Evolutionary conservation across 2,329 filamentous ascomycete genomes (phyloP).

Genomic region (Orbilia javanica): DNA sequence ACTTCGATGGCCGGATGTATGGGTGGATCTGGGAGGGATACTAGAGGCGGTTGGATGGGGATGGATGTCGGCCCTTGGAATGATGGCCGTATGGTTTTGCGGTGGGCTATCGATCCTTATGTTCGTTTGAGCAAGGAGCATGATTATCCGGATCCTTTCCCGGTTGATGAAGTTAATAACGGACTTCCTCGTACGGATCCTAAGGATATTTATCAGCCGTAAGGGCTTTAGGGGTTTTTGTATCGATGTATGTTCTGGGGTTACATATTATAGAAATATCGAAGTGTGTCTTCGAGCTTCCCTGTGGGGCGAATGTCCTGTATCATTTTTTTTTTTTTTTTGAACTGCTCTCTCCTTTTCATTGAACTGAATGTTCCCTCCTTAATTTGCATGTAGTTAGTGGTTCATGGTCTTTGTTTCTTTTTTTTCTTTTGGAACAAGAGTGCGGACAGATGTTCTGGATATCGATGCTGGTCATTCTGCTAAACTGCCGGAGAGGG

Average conservation of each 20-base stretch:
- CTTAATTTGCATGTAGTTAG: not conserved
- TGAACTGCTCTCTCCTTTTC: not conserved
- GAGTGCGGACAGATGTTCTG: not conserved
- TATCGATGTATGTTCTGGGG: not conserved
- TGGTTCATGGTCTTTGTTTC: not conserved
- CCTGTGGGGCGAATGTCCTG: not conserved
- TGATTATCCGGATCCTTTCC: not conserved
- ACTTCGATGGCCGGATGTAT: not conserved
- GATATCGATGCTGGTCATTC: not conserved
- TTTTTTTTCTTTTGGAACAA: not conserved
- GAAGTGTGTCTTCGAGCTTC: not conserved
- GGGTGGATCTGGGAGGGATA: slow-evolving; percentile 1
- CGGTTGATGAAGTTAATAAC: slow-evolving; percentile 12
- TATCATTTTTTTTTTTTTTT: not conserved
- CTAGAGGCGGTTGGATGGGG: slow-evolving; percentile 34
- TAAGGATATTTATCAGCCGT: not conserved
- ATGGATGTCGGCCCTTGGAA: slow-evolving; percentile 3
- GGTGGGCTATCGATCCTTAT: slow-evolving; percentile 43
- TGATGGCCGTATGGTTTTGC: slow-evolving; percentile 6
- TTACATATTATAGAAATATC: no score
- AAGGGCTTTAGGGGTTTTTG: not conserved
- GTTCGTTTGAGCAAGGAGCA: slow-evolving; percentile 2
- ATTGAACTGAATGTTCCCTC: not conserved
- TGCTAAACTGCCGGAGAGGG: not conserved
- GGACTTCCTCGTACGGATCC: slow-evolving; percentile 28